phyloP scores from a whole-genome alignment of 495 filamentous ascomycete genomes.

The Xylaria flabelliformis region DNA sequence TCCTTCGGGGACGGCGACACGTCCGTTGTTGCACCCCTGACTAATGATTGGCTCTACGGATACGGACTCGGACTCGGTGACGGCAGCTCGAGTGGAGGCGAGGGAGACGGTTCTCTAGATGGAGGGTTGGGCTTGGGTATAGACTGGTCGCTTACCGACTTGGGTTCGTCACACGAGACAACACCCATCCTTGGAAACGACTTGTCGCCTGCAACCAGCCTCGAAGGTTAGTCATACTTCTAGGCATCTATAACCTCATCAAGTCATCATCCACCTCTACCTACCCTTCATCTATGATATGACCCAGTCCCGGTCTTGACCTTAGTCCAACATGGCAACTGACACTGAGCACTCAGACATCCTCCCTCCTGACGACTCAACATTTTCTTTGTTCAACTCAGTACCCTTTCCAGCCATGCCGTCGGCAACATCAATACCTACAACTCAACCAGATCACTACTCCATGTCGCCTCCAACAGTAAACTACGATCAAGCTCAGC shows the following conservation, averaged over 20 bases:
- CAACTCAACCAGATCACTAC: conserved; percentile 26
- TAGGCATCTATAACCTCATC: conserved; percentile 8
- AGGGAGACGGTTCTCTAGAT: conserved; percentile 21
- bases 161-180: conserved; percentile 32
- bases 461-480: conserved; percentile 28
- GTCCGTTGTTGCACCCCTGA: conserved; percentile 29
- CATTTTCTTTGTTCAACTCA: conserved; percentile 33
- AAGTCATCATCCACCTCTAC: conserved; percentile 13
- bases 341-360: conserved; percentile 21
- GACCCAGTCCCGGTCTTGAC: background rate
- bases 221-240: conserved; percentile 35
- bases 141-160: conserved; percentile 40
- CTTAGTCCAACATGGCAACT: conserved; percentile 4
- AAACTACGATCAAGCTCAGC: conserved; percentile 29
- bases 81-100: conserved; percentile 23
- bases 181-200: conserved; percentile 35
- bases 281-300: background rate
- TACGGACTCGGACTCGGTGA: conserved; percentile 30
- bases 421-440: conserved; percentile 26
- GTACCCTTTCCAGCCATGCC: conserved; percentile 24
- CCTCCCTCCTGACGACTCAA: conserved; percentile 31
- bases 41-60: conserved; percentile 38
- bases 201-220: conserved; percentile 30
- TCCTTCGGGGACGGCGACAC: conserved; percentile 33
- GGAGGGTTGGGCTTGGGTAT: conserved; percentile 19